These are phyloP conservation scores for Gomphus sp. DNA, from an alignment of 1,284 basidiomycete genomes.

Conservation along the genomic window DNA sequence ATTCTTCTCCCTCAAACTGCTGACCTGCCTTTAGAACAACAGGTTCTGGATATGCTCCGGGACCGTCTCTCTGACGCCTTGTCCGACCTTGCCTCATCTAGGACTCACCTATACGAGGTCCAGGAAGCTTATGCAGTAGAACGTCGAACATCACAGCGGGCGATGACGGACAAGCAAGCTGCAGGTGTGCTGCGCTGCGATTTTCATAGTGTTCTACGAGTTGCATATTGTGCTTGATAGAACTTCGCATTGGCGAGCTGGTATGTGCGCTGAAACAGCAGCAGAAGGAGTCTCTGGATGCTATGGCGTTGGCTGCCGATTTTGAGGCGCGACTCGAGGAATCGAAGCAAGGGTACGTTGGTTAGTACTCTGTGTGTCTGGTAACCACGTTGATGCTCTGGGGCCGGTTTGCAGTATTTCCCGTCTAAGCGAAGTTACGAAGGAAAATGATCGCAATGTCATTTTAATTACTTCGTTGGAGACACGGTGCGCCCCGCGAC, in stretches of 20 bases:
- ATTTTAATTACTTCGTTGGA: not conserved
- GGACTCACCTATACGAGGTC: not conserved
- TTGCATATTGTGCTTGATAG: not conserved
- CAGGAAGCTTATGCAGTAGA: constrained; percentile 7
- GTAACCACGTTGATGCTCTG: not conserved
- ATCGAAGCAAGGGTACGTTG: not conserved
- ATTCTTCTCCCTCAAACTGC: not conserved
- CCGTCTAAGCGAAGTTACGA: not conserved
- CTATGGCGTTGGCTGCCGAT: not conserved
- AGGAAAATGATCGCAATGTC: not conserved
- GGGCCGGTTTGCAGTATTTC: not conserved
- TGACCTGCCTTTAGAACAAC: not conserved
- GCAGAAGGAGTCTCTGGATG: constrained; percentile 2
- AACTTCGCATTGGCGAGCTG: not conserved
- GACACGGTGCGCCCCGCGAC: not conserved
- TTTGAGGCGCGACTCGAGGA: not conserved
- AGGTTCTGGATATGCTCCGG: constrained; percentile 9
- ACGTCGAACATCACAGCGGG: not conserved
- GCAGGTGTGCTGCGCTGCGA: not conserved
- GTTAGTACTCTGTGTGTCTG: not conserved
- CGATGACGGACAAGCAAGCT: not conserved
- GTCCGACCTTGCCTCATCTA: not conserved
- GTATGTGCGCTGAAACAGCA: not conserved
- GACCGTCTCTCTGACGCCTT: constrained; percentile 7
- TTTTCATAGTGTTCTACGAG: not conserved